These are phyloP conservation scores for Phytophthora pistaciae DNA, from an alignment of 352 stramenopile genomes.

Conservation along the genomic window DNA sequence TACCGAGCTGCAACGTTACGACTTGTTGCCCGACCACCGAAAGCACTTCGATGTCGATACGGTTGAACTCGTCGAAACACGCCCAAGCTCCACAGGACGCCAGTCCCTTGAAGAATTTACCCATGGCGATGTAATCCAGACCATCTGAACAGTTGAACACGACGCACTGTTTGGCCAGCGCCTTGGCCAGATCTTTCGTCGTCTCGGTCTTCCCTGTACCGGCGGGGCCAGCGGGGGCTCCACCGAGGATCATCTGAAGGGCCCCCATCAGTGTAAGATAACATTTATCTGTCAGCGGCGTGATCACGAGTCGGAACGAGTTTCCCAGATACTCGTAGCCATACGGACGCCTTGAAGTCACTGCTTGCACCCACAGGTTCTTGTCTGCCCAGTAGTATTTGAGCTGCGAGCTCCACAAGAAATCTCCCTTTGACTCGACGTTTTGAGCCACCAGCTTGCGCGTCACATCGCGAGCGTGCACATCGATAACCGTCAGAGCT, in stretches of 20 bases:
- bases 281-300: slow-evolving; percentile 96
- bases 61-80: slow-evolving; percentile 93
- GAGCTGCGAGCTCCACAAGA: slow-evolving; percentile 87
- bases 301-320: slow-evolving; percentile 96
- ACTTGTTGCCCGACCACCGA: slow-evolving; percentile 93
- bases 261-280: slow-evolving; percentile 97
- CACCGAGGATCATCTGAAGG: slow-evolving; percentile 96
- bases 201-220: slow-evolving; percentile 97
- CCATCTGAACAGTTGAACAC: slow-evolving; percentile 96
- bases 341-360: slow-evolving; percentile 92
- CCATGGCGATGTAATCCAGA: slow-evolving; percentile 96
- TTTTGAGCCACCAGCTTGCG: slow-evolving; percentile 91
- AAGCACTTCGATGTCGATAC: slow-evolving; percentile 90
- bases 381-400: slow-evolving; percentile 95
- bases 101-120: slow-evolving; percentile 96
- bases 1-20: slow-evolving; percentile 92
- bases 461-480: slow-evolving; percentile 96
- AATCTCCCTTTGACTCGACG: slow-evolving; percentile 90
- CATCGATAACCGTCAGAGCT: slow-evolving; percentile 95
- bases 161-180: slow-evolving; percentile 95
- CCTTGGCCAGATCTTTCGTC: slow-evolving; percentile 96
- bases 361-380: slow-evolving; percentile 91
- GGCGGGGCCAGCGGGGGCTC: slow-evolving; percentile 92
- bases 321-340: slow-evolving; percentile 98
- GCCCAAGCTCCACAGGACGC: slow-evolving; percentile 94